Base-by-base conservation (phyloP, 163 green algal genomes). In the Scenedesmus sp. region DNA sequence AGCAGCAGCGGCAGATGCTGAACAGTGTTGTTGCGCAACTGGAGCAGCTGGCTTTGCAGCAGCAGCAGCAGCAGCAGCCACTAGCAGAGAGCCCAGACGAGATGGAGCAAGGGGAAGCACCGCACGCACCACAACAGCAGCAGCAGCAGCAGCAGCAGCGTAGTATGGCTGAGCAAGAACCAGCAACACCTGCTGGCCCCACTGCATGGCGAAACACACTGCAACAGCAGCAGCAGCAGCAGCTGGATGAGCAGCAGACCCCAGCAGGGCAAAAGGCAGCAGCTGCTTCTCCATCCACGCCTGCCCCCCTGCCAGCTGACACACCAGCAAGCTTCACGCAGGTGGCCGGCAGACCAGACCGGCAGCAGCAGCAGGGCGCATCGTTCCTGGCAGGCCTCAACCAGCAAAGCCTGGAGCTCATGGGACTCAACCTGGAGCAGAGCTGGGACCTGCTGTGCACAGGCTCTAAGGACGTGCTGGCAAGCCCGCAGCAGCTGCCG, bases 371-470 rank as follows among this genome's bases (percentile, higher is more conserved):
- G 70, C 70, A 81, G 33, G 35, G 35, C 49, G 35, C 35, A 49
- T 2, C 35, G 16, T 81, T 49, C 72, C 12, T 33, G 15, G 37
- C 35, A 81, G 35, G 35, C 72, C 35, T 81, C 72, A 81, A 81
- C 51, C 46, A 72, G 42, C 59, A 89, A 44, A 90, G 85, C 68
- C 43, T 90, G 13, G 85, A 90, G 68, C 85, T 90, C 9, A 37
- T 90, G 59, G 85, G 85, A 12, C 20, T 18, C 43, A 83, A 72
- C n/a, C 33, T 85, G 16, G 42, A 76, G 44, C 65, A 59, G n/a
- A 85, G 85, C 51, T 78, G 30, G 72, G 85, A 85, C 85, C 49
- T 85, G 85, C 3, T 84, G n/a, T 1, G 46, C 43, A 46, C 3
- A n/a, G 35, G 73, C 73, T 46, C 37, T 1, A 44, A 9, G 30